phyloP scores from a whole-genome alignment of 2,329 filamentous ascomycete genomes.

The Diaporthe sp. region DNA sequence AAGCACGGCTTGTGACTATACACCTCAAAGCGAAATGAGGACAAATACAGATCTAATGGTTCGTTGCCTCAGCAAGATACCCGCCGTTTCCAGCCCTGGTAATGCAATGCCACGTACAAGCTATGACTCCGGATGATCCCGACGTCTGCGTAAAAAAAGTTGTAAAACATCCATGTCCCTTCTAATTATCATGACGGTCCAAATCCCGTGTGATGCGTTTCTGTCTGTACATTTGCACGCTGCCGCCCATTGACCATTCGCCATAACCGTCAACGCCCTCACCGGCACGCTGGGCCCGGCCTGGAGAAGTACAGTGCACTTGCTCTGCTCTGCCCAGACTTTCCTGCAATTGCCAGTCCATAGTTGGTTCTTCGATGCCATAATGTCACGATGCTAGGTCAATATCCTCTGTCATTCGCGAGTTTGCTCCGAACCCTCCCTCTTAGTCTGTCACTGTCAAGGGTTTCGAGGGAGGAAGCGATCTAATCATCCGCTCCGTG shows the following conservation, averaged over 20 bases:
- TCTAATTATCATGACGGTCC: conserved; percentile 32
- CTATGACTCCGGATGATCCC: conserved; percentile 4
- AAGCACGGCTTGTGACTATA: conserved; percentile 17
- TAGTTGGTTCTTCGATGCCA: not conserved
- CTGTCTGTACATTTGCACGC: conserved; percentile 32
- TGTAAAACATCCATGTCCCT: conserved; percentile 32
- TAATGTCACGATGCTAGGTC: conserved; percentile 24
- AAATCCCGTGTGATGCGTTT: conserved; percentile 14
- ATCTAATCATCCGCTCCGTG: not conserved
- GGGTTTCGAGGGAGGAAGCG: not conserved
- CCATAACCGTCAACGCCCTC: conserved; percentile 17
- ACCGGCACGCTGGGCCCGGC: not conserved
- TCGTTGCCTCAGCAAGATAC: conserved; percentile 13
- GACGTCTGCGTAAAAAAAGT: conserved; percentile 35
- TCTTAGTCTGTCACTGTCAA: not conserved
- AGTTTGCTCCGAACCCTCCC: no score
- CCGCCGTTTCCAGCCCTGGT: conserved; percentile 30
- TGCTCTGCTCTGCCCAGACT: not conserved
- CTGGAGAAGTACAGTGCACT: not conserved
- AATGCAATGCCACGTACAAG: conserved; percentile 33
- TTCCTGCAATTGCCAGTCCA: not conserved
- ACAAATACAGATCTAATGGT: conserved; percentile 31
- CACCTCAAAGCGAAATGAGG: not conserved
- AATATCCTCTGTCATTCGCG: not conserved
- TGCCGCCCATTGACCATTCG: conserved; percentile 7